Conservation (phyloP, 768 basidiomycete genomes). For the Ramaria rubella region DNA sequence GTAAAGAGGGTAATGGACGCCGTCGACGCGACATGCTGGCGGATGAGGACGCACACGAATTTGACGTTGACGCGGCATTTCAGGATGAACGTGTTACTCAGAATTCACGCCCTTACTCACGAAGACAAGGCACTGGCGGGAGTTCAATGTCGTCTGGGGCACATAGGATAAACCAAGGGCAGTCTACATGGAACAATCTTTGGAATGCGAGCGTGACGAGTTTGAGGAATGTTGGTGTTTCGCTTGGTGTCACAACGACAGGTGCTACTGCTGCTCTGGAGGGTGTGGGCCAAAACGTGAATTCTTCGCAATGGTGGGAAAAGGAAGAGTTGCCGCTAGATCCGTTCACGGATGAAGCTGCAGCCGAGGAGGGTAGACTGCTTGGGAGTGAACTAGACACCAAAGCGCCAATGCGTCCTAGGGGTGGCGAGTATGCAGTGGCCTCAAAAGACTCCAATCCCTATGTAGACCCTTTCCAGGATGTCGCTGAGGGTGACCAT, state of each 20-base stretch:
- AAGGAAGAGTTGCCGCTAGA: constrained; percentile 34
- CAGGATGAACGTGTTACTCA: not conserved
- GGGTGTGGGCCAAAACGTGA: constrained; percentile 20
- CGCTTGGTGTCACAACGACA: not conserved
- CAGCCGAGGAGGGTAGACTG: constrained; percentile 14
- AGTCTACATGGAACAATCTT: constrained; percentile 23
- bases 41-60: constrained; percentile 50
- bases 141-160: constrained; percentile 49
- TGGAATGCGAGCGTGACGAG: constrained; percentile 16
- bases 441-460: constrained; percentile 22
- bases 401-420: constrained; percentile 4
- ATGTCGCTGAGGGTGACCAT: constrained; percentile 13
- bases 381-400: not conserved
- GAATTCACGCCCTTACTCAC: not conserved
- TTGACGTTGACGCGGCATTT: constrained; percentile 3
- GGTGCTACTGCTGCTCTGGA: not conserved
- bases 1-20: constrained; percentile 19
- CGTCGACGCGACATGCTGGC: constrained; percentile 65
- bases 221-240: constrained; percentile 24
- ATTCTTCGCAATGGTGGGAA: constrained; percentile 32
- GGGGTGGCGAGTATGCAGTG: constrained; percentile 21
- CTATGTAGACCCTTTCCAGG: constrained; percentile 43
- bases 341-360: constrained; percentile 43
- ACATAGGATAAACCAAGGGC: constrained; percentile 32
- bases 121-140: constrained; percentile 36